Base-by-base conservation (phyloP, 2,329 filamentous ascomycete species). In the Calonectria henricotiae region DNA sequence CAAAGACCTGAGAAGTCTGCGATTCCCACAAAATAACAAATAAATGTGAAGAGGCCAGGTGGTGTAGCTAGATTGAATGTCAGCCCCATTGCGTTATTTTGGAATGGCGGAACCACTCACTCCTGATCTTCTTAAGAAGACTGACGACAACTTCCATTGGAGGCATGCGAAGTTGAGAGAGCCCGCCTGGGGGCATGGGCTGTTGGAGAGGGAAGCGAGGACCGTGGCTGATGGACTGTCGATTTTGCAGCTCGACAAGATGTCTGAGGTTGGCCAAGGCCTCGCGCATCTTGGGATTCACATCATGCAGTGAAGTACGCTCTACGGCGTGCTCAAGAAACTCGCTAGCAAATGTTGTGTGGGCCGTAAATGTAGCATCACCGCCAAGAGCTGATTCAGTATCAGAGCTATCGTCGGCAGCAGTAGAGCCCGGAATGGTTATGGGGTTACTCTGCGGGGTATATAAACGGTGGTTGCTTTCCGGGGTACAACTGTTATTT, bases 121-220 rank as follows among this genome's bases (percentile, higher is more conserved):
- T 78, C 76, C 86, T 88, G 58, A 86, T 80, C 51, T 86, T 83
- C 63, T 87, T 86, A 55, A 90, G 78, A 43, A 87, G 77, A 9
- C 80, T 79, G 2, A 88, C 83, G 2, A 89, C 88, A 2, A 86
- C 78, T 6, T 84, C 80, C 79, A 87, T 84, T 0, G 88, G 87
- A 8, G 88, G 88, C 82, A 90, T 85, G 3, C 85, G 84, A n/a
- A 90, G 79, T 64, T 88, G 86, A n/a, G 82, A 80, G 25, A 89
- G 77, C 1, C 84, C 84, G 2, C 85, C 85, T 2, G 80, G 81
- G 0, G 86, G 85, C 6, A 88, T 71, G 0, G 83, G 80, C 64
- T 84, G 84, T 60, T 87, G 86, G 11, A 86, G 79, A 41, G 80
- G 82, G 62, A 88, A 87, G 11, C 84, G 82, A 27, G 85, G 81